These are phyloP conservation scores for Filosporella fistucella DNA, from an alignment of 495 filamentous ascomycete species.

Conservation along the genomic window DNA sequence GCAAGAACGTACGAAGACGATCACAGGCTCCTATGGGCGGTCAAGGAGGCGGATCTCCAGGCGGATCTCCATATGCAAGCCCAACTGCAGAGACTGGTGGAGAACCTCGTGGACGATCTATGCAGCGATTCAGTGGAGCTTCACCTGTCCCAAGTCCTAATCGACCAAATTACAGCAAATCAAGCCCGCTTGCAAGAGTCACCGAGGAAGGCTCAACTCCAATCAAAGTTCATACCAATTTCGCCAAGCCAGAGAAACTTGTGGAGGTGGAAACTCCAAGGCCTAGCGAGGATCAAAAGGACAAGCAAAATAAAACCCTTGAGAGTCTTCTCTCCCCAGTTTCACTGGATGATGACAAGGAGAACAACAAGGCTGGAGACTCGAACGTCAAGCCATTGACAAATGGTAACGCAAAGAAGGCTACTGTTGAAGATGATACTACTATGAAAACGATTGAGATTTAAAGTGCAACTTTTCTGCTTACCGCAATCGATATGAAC, in stretches of 20 bases:
- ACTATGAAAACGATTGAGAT: constrained; percentile 58
- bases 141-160: constrained; percentile 50
- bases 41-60: constrained; percentile 22
- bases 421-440: constrained; percentile 34
- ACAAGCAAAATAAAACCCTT: constrained; percentile 19
- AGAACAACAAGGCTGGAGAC: constrained; percentile 21
- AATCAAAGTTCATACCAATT: constrained; percentile 22
- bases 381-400: constrained; percentile 20
- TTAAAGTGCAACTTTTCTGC: constrained; percentile 22
- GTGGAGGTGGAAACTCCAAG: constrained; percentile 50
- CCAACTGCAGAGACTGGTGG: constrained; percentile 37
- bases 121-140: constrained; percentile 46
- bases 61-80: constrained; percentile 49
- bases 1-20: constrained; percentile 38
- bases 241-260: constrained; percentile 27
- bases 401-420: constrained; percentile 29
- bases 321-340: constrained; percentile 19
- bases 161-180: constrained; percentile 43
- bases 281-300: constrained; percentile 39
- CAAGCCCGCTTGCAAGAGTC: constrained; percentile 48
- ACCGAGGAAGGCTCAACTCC: constrained; percentile 38
- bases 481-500: constrained; percentile 15
- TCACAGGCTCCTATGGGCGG: constrained; percentile 26
- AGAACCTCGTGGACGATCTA: constrained; percentile 46
- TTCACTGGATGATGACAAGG: constrained; percentile 27